Base-by-base conservation (phyloP, 2,329 filamentous ascomycete genomes). In the Ophiostoma populinum region DNA sequence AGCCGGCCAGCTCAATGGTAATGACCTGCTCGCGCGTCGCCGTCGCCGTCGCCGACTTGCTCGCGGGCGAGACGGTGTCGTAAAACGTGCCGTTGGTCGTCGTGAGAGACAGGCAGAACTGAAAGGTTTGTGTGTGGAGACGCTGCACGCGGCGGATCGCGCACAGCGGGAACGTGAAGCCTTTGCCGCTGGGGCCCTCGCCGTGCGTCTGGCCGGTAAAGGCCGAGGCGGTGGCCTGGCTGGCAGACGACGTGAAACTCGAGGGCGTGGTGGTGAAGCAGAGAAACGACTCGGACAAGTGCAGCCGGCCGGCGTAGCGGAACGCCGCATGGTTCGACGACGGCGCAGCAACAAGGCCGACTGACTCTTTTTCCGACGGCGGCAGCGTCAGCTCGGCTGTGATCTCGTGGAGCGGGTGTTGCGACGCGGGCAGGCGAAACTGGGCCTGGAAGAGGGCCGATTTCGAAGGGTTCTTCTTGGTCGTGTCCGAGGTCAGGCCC, bases 181-280 rank as follows among this genome's bases (percentile, higher is more conserved):
- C 90, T 62, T 94, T 94, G 25, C 86, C 87, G 37, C 82, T 81
- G 4, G 90, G 87, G 0, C 90, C 90, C 16, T 81, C 82, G 40
- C 90, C 85, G 51, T 93, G 80, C 19, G 87, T 94, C 54, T 92
- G 82, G 12, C 86, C 90, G 4, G 83, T 92, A 57, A 92, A 95
- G 39, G 74, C 72, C 31, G 78, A 82, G 15, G 85, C 86, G 1
- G 79, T 76, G 42, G 73, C 76, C 15, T 79, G 73, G 53, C 75
- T 92, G 12, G 87, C 79, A 1, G 78, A 76, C 43, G 75, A 75
- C 27, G 81, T 56, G 56, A 94, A 94, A 59, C 83, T 92, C 8
- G 83, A 80, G 12, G 82, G 76, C 35, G 90, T 82, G 7, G 90
- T 94, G 1, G 86, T 94, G 62, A 98, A 98, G 65, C 86, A 95